Base-by-base conservation (phyloP, 352 stramenopile species). In the Stephanocyclus meneghinianus region DNA sequence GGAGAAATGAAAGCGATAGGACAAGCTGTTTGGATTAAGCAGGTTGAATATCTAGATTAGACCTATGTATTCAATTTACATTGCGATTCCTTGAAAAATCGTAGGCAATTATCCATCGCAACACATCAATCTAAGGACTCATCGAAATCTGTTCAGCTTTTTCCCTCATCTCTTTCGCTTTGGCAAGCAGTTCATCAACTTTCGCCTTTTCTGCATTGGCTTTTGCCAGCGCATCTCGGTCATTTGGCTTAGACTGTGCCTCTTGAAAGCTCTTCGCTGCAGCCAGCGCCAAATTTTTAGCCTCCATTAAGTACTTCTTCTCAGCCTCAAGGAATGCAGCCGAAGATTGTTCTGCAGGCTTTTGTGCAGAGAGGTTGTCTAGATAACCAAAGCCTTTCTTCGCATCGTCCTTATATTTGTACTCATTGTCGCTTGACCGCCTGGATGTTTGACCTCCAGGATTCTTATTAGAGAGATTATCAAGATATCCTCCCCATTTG, bases 1-100 rank as follows among this genome's bases (percentile, higher is more conserved):
- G 70, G 76, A 51, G 57, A 74, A 10, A 76, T 83, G 15, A 48
- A 71, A 18, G 35, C 64, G 8, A 75, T 83, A 50, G 76, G 76
- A 2, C 76, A 83, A 37, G 76, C 76, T 48, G 76, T 83, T 48
- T 83, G 76, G 76, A 83, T 83, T 73, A 53, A 66, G 9, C 6
- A 71, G 13, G 57, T 83, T 32, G 76, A 83, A 44, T 69, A 73
- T 56, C 72, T 83, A 48, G 57, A 76, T 45, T 64, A 73, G 42
- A 35, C 2, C 4, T 50, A 35, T n/a, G 18, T 29, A 53, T 53
- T 40, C 35, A 40, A 40, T 40, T 40, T 40, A 40, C 3, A 40
- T 4, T 40, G 35, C 35, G 35, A 40, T 40, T 40, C 4, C 35
- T 40, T 4, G 3, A 40, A 9, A 9, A 40, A 40, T 8, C 3